Conservation (phyloP, 257 asterid species). For the Salvia rosmarinus region DNA sequence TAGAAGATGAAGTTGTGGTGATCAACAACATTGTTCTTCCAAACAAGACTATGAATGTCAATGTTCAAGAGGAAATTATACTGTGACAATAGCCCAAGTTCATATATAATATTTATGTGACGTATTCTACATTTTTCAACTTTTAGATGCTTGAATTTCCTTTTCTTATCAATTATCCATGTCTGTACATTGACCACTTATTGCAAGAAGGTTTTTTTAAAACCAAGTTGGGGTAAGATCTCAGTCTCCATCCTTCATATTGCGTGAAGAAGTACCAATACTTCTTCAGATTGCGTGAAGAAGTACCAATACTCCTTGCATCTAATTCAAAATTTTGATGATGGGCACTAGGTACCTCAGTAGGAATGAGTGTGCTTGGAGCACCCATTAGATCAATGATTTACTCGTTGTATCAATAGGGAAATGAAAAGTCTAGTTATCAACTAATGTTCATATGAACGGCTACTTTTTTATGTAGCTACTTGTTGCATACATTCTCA, state of each 20-base stretch:
- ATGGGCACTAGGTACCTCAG: conserved; percentile 74
- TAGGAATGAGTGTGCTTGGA: conserved; percentile 95
- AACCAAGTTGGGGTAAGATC: not conserved
- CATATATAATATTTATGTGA: conserved; percentile 21
- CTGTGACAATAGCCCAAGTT: conserved; percentile 39
- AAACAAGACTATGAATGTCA: conserved; percentile 77
- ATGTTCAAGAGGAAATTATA: conserved; percentile 87
- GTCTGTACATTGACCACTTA: not conserved
- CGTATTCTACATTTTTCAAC: not conserved
- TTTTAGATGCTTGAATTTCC: not conserved
- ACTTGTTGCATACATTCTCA: no score
- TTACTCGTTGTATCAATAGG: conserved; percentile 73
- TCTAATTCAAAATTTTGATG: conserved; percentile 64
- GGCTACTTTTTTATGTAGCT: no score
- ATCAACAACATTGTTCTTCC: conserved; percentile 85
- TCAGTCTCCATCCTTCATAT: not conserved
- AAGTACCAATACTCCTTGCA: conserved; percentile 44
- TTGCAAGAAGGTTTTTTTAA: not conserved
- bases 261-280: no score
- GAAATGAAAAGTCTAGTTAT: conserved; percentile 20
- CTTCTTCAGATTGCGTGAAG: conserved; percentile 39
- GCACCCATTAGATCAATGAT: conserved; percentile 99
- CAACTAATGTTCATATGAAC: not conserved
- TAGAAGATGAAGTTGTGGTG: conserved; percentile 90
- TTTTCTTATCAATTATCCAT: not conserved